Conservation (phyloP, 805 yeast genomes). For the Lipomyces mesembrius region DNA sequence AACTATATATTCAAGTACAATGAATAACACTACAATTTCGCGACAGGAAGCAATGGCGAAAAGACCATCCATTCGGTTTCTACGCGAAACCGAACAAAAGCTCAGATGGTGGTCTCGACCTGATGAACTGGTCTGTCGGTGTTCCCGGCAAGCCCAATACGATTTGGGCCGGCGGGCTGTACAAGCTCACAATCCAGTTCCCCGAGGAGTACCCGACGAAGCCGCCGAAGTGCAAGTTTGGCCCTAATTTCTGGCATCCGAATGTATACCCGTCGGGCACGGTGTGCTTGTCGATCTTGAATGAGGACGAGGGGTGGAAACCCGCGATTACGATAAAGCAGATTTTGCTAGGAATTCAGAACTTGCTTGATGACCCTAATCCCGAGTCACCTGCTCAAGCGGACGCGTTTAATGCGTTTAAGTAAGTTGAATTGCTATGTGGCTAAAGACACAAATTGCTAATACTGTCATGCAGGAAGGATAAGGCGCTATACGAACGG, state of each 20-base stretch:
- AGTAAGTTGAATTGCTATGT: constrained; percentile 15
- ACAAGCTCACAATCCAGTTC: constrained; percentile 78
- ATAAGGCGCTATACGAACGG: constrained; percentile 69
- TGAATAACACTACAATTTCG: background rate
- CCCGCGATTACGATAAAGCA: constrained; percentile 90
- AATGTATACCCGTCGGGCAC: constrained; percentile 98
- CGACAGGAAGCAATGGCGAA: constrained; percentile 90
- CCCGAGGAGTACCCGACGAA: constrained; percentile 93
- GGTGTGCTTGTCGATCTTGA: constrained; percentile 86
- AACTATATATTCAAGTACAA: background rate
- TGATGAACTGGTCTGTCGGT: constrained; percentile 91
- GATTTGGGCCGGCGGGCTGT: constrained; percentile 87
- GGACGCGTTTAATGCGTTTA: constrained; percentile 84
- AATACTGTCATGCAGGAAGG: constrained; percentile 53
- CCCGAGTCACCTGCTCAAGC: constrained; percentile 97
- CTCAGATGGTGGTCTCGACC: constrained; percentile 81
- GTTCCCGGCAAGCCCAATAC: constrained; percentile 92
- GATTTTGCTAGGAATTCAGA: constrained; percentile 89
- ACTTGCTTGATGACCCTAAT: constrained; percentile 84
- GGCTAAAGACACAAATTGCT: background rate
- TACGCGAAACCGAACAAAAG: constrained; percentile 85
- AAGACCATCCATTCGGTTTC: constrained; percentile 97
- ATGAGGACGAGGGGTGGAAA: constrained; percentile 97
- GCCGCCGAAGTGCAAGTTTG: constrained; percentile 93
- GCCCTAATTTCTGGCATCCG: constrained; percentile 92